Percentiles rank a stretch among this genome's conserved stretches.
Evolutionary conservation across 345 rosid genomes (phyloP).

Genomic region (Gossypium rotundifolium): DNA sequence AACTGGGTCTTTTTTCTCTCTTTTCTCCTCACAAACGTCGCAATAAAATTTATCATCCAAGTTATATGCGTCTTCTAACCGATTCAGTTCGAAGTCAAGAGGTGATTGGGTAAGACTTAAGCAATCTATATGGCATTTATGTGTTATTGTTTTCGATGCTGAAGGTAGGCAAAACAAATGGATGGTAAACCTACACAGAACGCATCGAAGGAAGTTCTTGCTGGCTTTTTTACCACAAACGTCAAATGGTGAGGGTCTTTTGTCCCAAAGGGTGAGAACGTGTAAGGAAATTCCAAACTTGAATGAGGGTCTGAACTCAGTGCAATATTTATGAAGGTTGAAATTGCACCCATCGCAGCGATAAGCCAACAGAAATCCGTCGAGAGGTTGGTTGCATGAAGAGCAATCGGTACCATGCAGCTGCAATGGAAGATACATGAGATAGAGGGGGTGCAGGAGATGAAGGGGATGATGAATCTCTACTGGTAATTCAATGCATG

Average conservation of each 20-base stretch:
- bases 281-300: not conserved
- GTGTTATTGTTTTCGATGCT: not conserved
- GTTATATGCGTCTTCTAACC: not conserved
- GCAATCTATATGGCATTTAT: conserved; percentile 5
- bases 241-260: not conserved
- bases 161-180: conserved; percentile 12
- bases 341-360: not conserved
- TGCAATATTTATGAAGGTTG: not conserved
- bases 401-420: not conserved
- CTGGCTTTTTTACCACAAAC: not conserved
- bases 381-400: too few species aligned
- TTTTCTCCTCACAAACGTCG: conserved; percentile 11
- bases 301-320: not conserved
- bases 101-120: not conserved
- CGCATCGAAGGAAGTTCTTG: not conserved
- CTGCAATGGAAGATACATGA: not conserved
- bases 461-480: not conserved
- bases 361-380: not conserved
- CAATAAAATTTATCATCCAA: conserved; percentile 7
- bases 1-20: not conserved
- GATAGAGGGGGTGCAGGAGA: not conserved
- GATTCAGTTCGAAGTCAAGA: not conserved
- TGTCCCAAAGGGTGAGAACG: not conserved
- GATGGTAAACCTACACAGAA: not conserved
- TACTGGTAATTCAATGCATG: not conserved